Evolutionary conservation across 495 filamentous ascomycete species (phyloP).

Genomic region (Articulospora tetracladia): DNA sequence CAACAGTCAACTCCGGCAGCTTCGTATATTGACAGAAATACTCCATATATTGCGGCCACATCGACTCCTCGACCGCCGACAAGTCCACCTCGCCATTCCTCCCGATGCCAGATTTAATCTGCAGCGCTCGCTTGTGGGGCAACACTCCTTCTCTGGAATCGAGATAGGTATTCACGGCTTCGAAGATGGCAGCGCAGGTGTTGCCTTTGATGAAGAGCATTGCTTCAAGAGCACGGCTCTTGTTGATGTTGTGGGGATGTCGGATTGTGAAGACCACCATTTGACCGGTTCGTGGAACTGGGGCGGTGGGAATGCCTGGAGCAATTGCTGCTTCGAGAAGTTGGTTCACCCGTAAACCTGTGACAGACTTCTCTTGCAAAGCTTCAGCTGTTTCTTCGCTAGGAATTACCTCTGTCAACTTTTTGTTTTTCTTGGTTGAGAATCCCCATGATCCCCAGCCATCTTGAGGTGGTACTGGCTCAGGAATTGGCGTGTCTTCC

Average conservation of each 20-base stretch:
- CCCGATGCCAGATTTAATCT: conserved; percentile 14
- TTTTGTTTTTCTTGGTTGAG: not conserved
- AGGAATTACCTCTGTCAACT: not conserved
- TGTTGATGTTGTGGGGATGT: not conserved
- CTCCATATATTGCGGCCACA: conserved; percentile 14
- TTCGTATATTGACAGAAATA: conserved; percentile 17
- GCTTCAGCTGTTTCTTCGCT: not conserved
- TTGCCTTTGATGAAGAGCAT: conserved; percentile 5
- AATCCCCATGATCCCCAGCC: not conserved
- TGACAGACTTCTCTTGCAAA: too few relatives aligned
- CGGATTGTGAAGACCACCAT: conserved; percentile 7
- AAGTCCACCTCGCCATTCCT: conserved; percentile 16
- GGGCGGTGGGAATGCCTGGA: not conserved
- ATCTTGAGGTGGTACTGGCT: not conserved
- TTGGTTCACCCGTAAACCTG: too few relatives aligned
- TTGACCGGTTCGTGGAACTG: not conserved
- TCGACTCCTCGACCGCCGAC: conserved; percentile 10
- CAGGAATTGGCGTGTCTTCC: not conserved
- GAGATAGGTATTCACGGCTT: conserved; percentile 9
- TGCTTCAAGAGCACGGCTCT: not conserved
- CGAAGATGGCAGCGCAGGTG: conserved; percentile 7
- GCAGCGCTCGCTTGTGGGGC: not conserved
- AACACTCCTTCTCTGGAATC: not conserved
- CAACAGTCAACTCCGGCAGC: conserved; percentile 19
- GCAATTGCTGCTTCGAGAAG: not conserved